Base-by-base conservation (phyloP, 2,329 filamentous ascomycete genomes). In the Aaosphaeria pasadenensis region DNA sequence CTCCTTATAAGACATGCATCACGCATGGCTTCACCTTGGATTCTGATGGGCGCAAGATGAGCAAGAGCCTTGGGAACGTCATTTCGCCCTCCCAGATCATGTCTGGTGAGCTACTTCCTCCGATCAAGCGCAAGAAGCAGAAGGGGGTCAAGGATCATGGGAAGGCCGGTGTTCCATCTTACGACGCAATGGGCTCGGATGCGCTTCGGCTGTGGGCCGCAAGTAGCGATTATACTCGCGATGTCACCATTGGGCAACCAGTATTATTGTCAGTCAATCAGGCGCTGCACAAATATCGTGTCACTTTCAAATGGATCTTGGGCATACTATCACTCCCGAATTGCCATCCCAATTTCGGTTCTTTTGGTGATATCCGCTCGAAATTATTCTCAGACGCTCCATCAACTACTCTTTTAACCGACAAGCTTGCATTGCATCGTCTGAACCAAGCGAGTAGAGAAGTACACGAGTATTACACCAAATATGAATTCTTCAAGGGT, bases 21-120 rank as follows among this genome's bases (percentile, higher is more conserved):
- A 99, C 94, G 0, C 94, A 99, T 65, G 94, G 94, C 1, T 99
- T 99, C 67, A 91, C 90, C 0, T 81, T 99, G 2, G 94, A 99
- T 60, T 80, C 87, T 43, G 76, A 88, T 33, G 91, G 91, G n/a
- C 90, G 89, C 66, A 99, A 99, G 71, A 99, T 99, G 94, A 96
- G 91, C 66, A 99, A 99, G 71, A 96, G 91, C 0, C 74, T 96
- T 1, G 94, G 94, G 11, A 99, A 99, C 63, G 86, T 88, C 30
- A 84, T 97, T 47, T 80, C 83, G 0, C 91, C 92, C 0, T 76
- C 82, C 5, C 79, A 96, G 53, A 91, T 99, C 56, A 94, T 96
- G 77, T 83, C 89, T 45, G 92, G 92, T 5, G 84, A 85, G 4
- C 76, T 96, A 7, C 72, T 95, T 11, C 87, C 88, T 5, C 84